Base-by-base conservation (phyloP, 2,329 filamentous ascomycete genomes). In the Neonectria coccinea region DNA sequence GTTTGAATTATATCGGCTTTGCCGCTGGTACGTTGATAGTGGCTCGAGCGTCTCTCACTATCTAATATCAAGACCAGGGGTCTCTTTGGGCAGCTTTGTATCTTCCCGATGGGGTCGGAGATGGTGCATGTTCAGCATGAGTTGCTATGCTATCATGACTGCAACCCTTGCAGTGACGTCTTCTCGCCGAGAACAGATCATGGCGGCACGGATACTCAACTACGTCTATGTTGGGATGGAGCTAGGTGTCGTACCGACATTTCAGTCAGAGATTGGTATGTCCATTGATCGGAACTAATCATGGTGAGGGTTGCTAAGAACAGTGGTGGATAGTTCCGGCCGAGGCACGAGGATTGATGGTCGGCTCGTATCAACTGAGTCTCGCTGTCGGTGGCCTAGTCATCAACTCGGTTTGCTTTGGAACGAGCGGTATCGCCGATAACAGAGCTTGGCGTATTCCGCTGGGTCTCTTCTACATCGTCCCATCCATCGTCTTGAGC, bases 111-210 rank as follows among this genome's bases (percentile, higher is more conserved):
- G 65, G 62, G 74, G 73, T 1, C 56, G 74, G 2, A 20, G 73
- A 14, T 73, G 69, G 74, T 75, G 70, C 16, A 75, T 75, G 68
- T 81, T 79, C 47, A 20, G 16, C 27, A 80, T 82, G 79, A 78
- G 76, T 45, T 52, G 73, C 11, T 81, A 75, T 10, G 75, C 79
- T 0, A 68, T 78, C 3, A 45, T 60, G 0, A 69, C 71, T 1
- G 71, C 71, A 0, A 72, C 68, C 5, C 65, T 72, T 0, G 52
- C 60, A 1, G 70, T 73, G 4, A 73, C 70, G 0, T 72, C 70
- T 0, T 51, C 54, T 2, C 56, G 56, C 1, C 58, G 54, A 0
- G 62, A 72, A 3, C 71, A 73, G 42, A 72, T 73, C 7, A 71
- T 73, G 61, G 68, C 68, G 0, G 70, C 68, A 0, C 64, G 71